Conservation (phyloP, 352 stramenopile genomes). For the Phytophthora palmivora region DNA sequence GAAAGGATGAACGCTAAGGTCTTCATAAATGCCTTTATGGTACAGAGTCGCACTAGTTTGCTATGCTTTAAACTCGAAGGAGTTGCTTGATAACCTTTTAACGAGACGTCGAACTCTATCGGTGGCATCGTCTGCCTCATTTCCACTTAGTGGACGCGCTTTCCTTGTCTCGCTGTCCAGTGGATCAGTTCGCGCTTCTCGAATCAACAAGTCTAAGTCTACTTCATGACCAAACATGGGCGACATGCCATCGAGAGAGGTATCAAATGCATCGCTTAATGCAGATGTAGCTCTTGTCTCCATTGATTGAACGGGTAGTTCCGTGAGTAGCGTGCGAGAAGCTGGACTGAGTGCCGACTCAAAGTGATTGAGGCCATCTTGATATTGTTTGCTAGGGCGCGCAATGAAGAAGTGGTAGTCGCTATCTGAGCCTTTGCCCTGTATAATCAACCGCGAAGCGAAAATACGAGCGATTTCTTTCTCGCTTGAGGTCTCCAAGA, state of each 20-base stretch:
- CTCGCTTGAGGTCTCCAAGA: conserved; percentile 39
- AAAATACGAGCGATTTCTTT: conserved; percentile 40
- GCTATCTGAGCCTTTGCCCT: conserved; percentile 27
- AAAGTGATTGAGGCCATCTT: neutral
- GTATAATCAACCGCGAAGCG: conserved; percentile 29
- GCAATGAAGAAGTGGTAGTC: conserved; percentile 43
- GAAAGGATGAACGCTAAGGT: no score
- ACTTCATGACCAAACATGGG: conserved; percentile 10
- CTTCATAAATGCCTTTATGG: no score
- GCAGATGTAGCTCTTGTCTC: conserved; percentile 14
- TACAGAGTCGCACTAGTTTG: no score
- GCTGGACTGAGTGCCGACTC: neutral
- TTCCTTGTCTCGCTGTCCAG: conserved; percentile 10
- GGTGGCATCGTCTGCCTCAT: conserved; percentile 12
- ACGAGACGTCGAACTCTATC: conserved; percentile 28
- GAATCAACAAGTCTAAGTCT: conserved; percentile 42
- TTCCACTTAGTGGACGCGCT: neutral
- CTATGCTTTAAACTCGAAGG: conserved; percentile 17
- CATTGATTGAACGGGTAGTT: conserved; percentile 32
- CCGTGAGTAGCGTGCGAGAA: conserved; percentile 33
- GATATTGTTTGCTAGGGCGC: conserved; percentile 9
- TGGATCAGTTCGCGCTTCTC: conserved; percentile 35
- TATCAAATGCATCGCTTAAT: conserved; percentile 5
- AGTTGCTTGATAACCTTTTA: conserved; percentile 24
- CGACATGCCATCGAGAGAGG: conserved; percentile 6